These are phyloP conservation scores for Apiospora malaysiana DNA, from an alignment of 2,329 filamentous ascomycete genomes.

Conservation along the genomic window DNA sequence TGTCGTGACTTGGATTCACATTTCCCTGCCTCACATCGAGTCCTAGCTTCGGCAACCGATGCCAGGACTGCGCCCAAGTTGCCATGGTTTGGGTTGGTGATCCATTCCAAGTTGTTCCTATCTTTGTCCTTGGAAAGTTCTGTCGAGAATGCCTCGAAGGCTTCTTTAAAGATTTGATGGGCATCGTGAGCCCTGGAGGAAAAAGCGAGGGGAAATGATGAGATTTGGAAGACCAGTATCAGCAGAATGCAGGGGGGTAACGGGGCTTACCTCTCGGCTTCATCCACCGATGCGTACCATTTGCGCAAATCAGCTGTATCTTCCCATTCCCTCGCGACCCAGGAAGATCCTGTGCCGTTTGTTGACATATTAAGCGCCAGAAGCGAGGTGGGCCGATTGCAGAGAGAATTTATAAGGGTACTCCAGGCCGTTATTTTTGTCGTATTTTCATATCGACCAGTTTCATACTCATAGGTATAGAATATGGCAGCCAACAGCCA, in stretches of 20 bases:
- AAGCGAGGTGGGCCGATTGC: no score
- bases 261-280: not conserved
- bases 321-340: no score
- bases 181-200: not conserved
- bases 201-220: no score
- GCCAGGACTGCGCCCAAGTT: not conserved
- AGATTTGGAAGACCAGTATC: not conserved
- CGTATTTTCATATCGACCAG: no score
- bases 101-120: not conserved
- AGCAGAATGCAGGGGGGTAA: not conserved
- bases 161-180: not conserved
- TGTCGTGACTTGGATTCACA: not conserved
- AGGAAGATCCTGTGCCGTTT: no score
- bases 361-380: no score
- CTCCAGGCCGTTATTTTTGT: no score
- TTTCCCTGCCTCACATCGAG: not conserved
- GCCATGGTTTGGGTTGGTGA: not conserved
- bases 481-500: no score
- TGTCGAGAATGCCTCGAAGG: not conserved
- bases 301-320: no score
- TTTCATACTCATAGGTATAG: no score
- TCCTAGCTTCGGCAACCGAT: not conserved
- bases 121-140: constrained; percentile 2
- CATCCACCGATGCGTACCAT: not conserved
- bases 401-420: no score